Evolutionary conservation across 768 basidiomycete genomes (phyloP).

Genomic region (Russula dissimulans): DNA sequence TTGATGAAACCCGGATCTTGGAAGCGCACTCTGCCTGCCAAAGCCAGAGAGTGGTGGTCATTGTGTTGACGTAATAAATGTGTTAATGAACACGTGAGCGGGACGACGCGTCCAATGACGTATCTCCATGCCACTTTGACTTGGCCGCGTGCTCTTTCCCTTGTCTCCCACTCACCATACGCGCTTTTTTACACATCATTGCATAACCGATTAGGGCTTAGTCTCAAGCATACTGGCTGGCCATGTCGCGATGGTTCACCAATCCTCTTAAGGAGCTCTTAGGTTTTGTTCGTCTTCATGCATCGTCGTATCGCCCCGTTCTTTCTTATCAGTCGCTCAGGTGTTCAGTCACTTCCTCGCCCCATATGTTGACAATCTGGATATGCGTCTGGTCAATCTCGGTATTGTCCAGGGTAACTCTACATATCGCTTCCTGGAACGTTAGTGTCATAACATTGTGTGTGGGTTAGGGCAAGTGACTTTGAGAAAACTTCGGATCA

Average conservation of each 20-base stretch:
- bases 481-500: slow-evolving; percentile 74
- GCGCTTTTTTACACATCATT: background rate
- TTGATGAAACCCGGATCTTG: background rate
- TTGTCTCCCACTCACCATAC: background rate
- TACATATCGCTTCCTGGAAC: background rate
- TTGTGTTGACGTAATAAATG: no score
- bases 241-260: slow-evolving; percentile 52
- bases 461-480: slow-evolving; percentile 55
- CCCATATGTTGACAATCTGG: slow-evolving; percentile 93
- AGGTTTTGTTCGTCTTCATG: slow-evolving; percentile 50
- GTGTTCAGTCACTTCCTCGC: slow-evolving; percentile 87
- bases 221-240: background rate
- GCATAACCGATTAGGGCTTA: background rate
- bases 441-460: slow-evolving; percentile 9
- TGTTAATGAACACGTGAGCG: background rate
- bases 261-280: slow-evolving; percentile 81
- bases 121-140: background rate
- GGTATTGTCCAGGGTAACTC: slow-evolving; percentile 73
- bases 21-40: background rate
- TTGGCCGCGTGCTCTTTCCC: background rate
- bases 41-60: no score
- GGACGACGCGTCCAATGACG: background rate
- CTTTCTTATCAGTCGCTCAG: slow-evolving; percentile 27
- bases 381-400: slow-evolving; percentile 90
- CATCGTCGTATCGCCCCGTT: background rate